These are phyloP conservation scores for Takashimella koratensis DNA, from an alignment of 1,284 basidiomycete species.

Conservation along the genomic window DNA sequence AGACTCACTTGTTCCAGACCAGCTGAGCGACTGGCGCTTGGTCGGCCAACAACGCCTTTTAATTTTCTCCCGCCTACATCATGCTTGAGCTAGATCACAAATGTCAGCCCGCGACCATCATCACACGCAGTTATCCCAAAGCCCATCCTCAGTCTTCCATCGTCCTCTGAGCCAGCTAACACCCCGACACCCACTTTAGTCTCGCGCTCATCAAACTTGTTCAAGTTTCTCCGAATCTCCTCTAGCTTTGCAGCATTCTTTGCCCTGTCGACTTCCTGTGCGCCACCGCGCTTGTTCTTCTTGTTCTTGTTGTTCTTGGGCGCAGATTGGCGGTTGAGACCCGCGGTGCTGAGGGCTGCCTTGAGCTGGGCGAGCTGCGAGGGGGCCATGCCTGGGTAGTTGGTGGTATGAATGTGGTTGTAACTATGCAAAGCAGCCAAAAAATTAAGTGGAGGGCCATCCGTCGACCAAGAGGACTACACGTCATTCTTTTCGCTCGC, in stretches of 20 bases:
- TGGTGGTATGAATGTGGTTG: no score
- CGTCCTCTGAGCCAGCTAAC: no score
- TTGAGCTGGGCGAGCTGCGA: conserved; percentile 86
- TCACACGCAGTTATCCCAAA: background rate
- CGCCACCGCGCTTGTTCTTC: conserved; percentile 59
- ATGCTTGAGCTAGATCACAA: conserved; percentile 78
- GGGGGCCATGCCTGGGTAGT: conserved; percentile 34
- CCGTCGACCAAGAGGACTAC: no score
- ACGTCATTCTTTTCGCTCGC: background rate
- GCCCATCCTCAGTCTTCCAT: background rate
- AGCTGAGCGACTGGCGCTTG: conserved; percentile 80
- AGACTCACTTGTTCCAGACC: conserved; percentile 78
- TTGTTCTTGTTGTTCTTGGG: conserved; percentile 53
- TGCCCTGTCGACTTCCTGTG: conserved; percentile 69
- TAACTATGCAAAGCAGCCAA: no score
- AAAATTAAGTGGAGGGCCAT: no score
- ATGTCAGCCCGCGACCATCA: no score
- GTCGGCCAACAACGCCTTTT: conserved; percentile 76
- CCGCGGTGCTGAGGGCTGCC: conserved; percentile 70
- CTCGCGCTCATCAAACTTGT: conserved; percentile 90
- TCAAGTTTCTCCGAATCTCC: conserved; percentile 78
- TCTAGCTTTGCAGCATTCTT: conserved; percentile 74
- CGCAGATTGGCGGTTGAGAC: conserved; percentile 58
- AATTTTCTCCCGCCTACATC: conserved; percentile 83
- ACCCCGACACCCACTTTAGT: conserved; percentile 56